Conservation (phyloP, 2,329 filamentous ascomycete species). For the Penicillium expansum region DNA sequence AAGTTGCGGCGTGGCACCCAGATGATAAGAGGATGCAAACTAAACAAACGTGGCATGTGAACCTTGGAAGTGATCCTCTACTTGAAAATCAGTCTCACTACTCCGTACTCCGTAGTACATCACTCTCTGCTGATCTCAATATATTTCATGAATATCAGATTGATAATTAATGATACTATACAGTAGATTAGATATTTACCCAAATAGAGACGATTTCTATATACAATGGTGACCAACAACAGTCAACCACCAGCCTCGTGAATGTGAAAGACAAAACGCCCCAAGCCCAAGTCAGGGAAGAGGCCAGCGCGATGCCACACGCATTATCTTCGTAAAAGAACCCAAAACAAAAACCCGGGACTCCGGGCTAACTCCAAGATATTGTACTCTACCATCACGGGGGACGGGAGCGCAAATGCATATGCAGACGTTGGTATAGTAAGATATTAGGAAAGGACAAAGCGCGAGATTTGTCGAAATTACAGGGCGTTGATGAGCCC, state of each 20-base stretch:
- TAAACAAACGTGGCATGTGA: constrained; percentile 16
- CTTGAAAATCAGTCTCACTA: not conserved
- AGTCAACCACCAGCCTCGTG: constrained; percentile 4
- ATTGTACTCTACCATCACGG: constrained; percentile 11
- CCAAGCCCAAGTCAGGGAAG: constrained; percentile 1
- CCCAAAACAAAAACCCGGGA: constrained; percentile 4
- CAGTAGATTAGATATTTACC: constrained; percentile 20
- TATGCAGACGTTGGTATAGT: constrained; percentile 26
- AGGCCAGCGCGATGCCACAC: constrained; percentile 13
- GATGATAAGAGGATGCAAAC: constrained; percentile 20
- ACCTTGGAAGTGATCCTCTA: too few species aligned
- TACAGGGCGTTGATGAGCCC: constrained; percentile 40
- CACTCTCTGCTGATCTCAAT: not conserved
- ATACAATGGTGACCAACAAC: constrained; percentile 16
- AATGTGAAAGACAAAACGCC: constrained; percentile 3
- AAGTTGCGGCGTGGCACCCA: constrained; percentile 2
- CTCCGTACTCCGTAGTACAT: too few species aligned
- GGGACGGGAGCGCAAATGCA: constrained; percentile 16
- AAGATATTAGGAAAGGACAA: constrained; percentile 7
- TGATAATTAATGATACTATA: constrained; percentile 13
- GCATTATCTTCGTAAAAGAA: constrained; percentile 7
- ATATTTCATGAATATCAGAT: not conserved
- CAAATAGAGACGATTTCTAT: constrained; percentile 13
- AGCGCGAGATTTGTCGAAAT: not conserved
- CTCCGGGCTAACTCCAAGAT: constrained; percentile 18